A percentile compares a stretch with the other conserved stretches of the same genome.
phyloP scores from a whole-genome alignment of 2,329 filamentous ascomycete species.

The Rutstroemia sp. region DNA sequence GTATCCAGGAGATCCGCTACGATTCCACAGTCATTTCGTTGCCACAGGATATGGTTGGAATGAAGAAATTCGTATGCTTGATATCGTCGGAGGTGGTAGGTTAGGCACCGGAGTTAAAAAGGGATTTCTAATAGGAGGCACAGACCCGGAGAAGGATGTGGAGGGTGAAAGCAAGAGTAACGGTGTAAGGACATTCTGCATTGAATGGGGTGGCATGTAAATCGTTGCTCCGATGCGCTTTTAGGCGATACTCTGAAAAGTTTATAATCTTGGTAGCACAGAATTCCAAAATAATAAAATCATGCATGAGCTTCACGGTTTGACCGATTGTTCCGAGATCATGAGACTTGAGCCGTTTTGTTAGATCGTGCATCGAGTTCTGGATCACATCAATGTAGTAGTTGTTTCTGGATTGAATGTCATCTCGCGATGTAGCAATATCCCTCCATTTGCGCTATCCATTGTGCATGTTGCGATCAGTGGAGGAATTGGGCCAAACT shows the following conservation, averaged over 20 bases:
- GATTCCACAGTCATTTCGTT: constrained; percentile 93
- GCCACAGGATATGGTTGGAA: constrained; percentile 83
- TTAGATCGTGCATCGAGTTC: neutral
- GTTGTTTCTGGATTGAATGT: no score
- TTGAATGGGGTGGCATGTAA: constrained; percentile 94
- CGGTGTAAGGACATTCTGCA: constrained; percentile 64
- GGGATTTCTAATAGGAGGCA: constrained; percentile 77
- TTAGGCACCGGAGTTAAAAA: constrained; percentile 96
- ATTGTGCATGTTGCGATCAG: no score
- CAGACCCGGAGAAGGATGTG: constrained; percentile 33
- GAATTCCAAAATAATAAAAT: neutral
- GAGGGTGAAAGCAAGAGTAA: constrained; percentile 28
- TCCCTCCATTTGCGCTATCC: no score
- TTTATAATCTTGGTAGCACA: neutral
- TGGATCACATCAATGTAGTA: no score
- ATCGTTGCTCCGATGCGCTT: neutral
- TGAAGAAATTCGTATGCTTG: constrained; percentile 74
- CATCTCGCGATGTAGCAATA: no score
- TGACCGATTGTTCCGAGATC: neutral
- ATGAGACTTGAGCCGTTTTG: neutral
- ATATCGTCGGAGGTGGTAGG: constrained; percentile 78
- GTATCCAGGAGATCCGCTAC: constrained; percentile 88
- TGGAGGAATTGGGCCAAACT: no score
- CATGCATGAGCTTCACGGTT: neutral
- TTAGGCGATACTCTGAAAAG: neutral